Evolutionary conservation across 805 yeast species (phyloP), one percentile per base, ranked within the genome.

Genomic region (Saccharomycopsis fermentans): DNA sequence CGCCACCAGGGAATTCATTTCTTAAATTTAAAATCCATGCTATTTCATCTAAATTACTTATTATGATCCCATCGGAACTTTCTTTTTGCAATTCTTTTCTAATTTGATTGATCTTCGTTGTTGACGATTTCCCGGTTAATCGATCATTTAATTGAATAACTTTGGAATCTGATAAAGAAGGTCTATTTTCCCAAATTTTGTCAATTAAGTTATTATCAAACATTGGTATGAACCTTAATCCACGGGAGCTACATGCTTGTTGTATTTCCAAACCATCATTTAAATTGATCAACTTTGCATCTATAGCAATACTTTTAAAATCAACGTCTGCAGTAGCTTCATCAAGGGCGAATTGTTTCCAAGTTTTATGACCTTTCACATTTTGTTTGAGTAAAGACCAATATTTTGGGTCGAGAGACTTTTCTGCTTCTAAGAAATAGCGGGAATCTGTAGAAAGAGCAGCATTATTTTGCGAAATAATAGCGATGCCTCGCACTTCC

Each of bases 1-100:
- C 98, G 19, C 78, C 79, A 6, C 77, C 76, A 21, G 26, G 29
- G 2, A 11, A 21, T 21, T 43, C 50, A 17, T 90, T 87, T 63
- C 99, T 81, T 58, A 92, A 73, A 68, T 92, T 92, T 68, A 90
- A 79, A 43, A 89, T 71, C 97, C 97, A 91, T 5, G 96, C 94
- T 62, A 90, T 81, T 64, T 91, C 96, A 73, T 92, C 97, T 55
- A 91, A 71, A 1, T 90, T 83, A 14, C 84, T 76, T 3, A 88
- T 74, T 16, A 90, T 14, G 66, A 62, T 56, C 8, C 62, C 62
- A 32, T 55, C 63, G 9, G 62, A 60, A 52, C 68, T 59, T 48
- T 69, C 59, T 55, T 70, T 58, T 57, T 66, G 66, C 65, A 83
- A 69, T 16, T 68, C 63, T 0, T 67, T 61, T 54, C 76, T 62